Evolutionary conservation across 345 rosid genomes (phyloP).

Genomic region (Populus simonii): DNA sequence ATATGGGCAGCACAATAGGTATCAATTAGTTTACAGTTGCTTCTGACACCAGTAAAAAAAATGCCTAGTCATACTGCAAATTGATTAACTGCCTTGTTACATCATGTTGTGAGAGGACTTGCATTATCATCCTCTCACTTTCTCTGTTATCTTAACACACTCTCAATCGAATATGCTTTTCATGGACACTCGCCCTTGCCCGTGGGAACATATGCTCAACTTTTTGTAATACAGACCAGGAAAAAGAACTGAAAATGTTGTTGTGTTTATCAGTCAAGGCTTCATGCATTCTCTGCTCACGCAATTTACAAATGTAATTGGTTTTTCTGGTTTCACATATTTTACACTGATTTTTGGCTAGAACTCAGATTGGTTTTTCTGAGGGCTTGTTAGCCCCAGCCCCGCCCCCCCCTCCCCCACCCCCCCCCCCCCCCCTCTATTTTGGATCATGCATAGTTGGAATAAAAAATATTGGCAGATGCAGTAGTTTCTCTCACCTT

Average conservation of each 20-base stretch:
- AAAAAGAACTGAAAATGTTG: neutral
- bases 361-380: neutral
- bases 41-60: neutral
- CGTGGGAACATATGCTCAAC: no score
- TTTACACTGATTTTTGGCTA: neutral
- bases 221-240: neutral
- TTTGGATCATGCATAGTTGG: no score
- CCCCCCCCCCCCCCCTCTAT: no score
- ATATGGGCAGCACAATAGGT: slow-evolving; percentile 43
- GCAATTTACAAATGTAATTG: neutral
- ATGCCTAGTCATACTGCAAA: neutral
- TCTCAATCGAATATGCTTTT: neutral
- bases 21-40: slow-evolving; percentile 3
- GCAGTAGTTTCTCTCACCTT: neutral
- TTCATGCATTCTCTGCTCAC: neutral
- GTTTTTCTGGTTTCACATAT: neutral
- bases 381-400: no score
- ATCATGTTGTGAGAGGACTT: neutral
- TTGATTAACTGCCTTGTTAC: neutral
- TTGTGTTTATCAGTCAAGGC: neutral
- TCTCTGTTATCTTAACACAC: neutral
- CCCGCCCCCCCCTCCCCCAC: no score
- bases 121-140: neutral
- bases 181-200: neutral
- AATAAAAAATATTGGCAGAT: neutral